A percentile compares a stretch with the other conserved stretches of the same genome.
Evolutionary conservation across 2,329 filamentous ascomycete genomes (phyloP).

Genomic region (Pseudopithomyces maydicus): DNA sequence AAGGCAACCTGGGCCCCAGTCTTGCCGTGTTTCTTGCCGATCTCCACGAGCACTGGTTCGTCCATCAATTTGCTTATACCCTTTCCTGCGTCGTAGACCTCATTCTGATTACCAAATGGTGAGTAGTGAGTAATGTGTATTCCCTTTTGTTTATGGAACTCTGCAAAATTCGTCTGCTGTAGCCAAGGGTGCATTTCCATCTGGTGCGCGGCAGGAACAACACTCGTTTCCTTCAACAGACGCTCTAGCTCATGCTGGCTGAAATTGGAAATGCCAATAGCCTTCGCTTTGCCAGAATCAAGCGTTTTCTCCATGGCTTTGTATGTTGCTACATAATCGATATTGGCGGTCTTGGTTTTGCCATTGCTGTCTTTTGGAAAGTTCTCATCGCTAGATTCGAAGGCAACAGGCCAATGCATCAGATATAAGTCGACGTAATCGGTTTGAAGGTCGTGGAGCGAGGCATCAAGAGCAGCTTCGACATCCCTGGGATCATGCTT

Average conservation of each 20-base stretch:
- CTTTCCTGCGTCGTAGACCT: slow-evolving; percentile 37
- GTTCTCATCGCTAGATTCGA: slow-evolving; percentile 71
- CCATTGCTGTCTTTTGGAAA: slow-evolving; percentile 56
- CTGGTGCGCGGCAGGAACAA: slow-evolving; percentile 39
- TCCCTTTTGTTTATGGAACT: slow-evolving; percentile 32
- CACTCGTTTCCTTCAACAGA: slow-evolving; percentile 52
- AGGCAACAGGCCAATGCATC: slow-evolving; percentile 77
- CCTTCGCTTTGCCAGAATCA: slow-evolving; percentile 39
- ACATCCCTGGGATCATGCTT: slow-evolving; percentile 75
- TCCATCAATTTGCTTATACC: slow-evolving; percentile 47
- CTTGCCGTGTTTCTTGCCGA: slow-evolving; percentile 66
- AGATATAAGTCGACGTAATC: slow-evolving; percentile 92
- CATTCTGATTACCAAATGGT: slow-evolving; percentile 41
- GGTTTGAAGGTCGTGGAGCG: slow-evolving; percentile 75
- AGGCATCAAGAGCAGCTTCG: slow-evolving; percentile 72
- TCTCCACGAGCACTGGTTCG: slow-evolving; percentile 69
- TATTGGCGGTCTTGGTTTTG: slow-evolving; percentile 27
- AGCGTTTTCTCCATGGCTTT: slow-evolving; percentile 47
- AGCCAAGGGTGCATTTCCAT: slow-evolving; percentile 39
- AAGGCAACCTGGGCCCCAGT: slow-evolving; percentile 84
- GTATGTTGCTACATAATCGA: slow-evolving; percentile 38
- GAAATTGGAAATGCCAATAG: slow-evolving; percentile 43
- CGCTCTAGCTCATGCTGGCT: slow-evolving; percentile 52
- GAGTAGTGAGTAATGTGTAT: slow-evolving; percentile 44
- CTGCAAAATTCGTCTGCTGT: slow-evolving; percentile 30